A percentile compares a stretch with the other conserved stretches of the same genome.
phyloP scores from a whole-genome alignment of 345 rosid species.

The Gossypium turneri region DNA sequence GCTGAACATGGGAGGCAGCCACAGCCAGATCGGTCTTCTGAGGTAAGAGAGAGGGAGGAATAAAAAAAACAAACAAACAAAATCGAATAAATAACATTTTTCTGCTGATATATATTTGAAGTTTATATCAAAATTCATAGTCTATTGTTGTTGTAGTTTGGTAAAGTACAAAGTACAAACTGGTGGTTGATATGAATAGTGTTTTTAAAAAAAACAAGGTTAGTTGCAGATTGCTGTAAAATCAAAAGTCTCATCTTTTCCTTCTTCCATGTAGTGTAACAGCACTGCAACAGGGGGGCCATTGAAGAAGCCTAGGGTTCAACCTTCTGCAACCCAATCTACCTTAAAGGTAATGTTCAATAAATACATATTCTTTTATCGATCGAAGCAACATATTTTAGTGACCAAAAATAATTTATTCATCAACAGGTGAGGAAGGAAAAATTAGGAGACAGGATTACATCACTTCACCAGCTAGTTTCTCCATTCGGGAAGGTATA shows the following conservation, averaged over 20 bases:
- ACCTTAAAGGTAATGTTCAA: constrained; percentile 62
- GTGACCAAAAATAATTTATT: no score
- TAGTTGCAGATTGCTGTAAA: constrained; percentile 10
- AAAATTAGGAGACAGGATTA: constrained; percentile 80
- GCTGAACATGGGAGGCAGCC: constrained; percentile 53
- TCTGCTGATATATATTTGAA: not conserved
- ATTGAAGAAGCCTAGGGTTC: constrained; percentile 86
- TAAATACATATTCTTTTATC: not conserved
- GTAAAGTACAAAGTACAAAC: not conserved
- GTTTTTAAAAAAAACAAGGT: not conserved
- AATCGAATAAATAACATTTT: no score
- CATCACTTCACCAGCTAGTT: constrained; percentile 92
- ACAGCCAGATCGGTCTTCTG: constrained; percentile 65
- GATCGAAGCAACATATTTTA: no score
- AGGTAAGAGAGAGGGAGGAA: constrained; percentile 34
- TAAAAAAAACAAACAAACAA: not conserved
- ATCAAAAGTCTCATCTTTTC: constrained; percentile 7
- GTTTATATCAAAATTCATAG: not conserved
- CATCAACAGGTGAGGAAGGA: constrained; percentile 73
- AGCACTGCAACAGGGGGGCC: constrained; percentile 72
- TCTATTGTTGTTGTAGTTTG: not conserved
- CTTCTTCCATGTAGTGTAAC: constrained; percentile 49
- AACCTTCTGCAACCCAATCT: constrained; percentile 68
- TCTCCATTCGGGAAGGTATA: constrained; percentile 92
- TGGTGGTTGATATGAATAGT: not conserved